phyloP scores from a whole-genome alignment of 2,329 filamentous ascomycete genomes.

The Beauveria brongniartii region DNA sequence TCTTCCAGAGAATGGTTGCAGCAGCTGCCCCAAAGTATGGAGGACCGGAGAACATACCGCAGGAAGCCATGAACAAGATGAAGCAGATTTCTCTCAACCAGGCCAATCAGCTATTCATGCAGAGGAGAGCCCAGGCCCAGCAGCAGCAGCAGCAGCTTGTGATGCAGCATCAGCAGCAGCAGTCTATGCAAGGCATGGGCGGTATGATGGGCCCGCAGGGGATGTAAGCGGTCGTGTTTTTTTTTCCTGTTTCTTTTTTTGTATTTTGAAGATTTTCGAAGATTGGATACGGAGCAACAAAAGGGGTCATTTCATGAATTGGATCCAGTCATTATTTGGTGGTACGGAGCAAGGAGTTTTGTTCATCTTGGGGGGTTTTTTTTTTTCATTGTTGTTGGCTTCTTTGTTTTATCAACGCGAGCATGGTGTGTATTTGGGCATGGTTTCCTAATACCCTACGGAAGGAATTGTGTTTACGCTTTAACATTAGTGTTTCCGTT shows the following conservation, averaged over 20 bases:
- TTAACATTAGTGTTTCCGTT: background rate
- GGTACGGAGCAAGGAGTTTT: slow-evolving; percentile 10
- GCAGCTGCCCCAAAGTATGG: slow-evolving; percentile 29
- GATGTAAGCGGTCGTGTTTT: slow-evolving; percentile 26
- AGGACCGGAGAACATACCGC: slow-evolving; percentile 36
- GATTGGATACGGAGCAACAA: slow-evolving; percentile 10
- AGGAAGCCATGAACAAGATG: slow-evolving; percentile 35
- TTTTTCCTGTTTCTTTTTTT: background rate
- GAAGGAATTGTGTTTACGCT: slow-evolving; percentile 8
- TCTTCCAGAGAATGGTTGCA: slow-evolving; percentile 34
- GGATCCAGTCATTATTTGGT: background rate
- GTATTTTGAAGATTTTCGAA: background rate
- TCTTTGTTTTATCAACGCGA: background rate
- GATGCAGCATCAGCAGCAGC: slow-evolving; percentile 31
- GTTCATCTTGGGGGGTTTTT: background rate
- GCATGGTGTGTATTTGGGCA: slow-evolving; percentile 10
- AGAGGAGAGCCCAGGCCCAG: slow-evolving; percentile 21
- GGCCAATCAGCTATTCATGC: slow-evolving; percentile 27
- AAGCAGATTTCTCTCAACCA: slow-evolving; percentile 33
- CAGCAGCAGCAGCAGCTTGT: slow-evolving; percentile 25
- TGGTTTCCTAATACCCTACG: slow-evolving; percentile 10
- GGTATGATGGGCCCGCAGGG: slow-evolving; percentile 46
- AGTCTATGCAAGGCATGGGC: slow-evolving; percentile 46
- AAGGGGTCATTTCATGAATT: background rate
- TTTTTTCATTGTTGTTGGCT: background rate